Conservation (phyloP, 2,329 filamentous ascomycete genomes). For the Talaromyces sp. region DNA sequence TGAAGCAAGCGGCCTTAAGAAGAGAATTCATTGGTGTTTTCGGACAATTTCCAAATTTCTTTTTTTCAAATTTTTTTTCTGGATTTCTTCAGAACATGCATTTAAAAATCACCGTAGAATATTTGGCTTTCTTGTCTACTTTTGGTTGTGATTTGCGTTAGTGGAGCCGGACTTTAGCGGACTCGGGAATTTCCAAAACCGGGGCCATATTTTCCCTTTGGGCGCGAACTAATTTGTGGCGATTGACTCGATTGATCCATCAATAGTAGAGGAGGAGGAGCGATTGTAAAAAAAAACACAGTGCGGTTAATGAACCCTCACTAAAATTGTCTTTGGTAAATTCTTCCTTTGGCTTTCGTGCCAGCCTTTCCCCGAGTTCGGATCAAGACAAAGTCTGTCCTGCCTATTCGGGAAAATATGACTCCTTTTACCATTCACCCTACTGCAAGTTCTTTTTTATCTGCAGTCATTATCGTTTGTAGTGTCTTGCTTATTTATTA, state of each 20-base stretch:
- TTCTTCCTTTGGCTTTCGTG: not conserved
- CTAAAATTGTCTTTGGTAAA: not conserved
- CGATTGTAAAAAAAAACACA: not conserved
- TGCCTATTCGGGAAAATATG: conserved; percentile 4
- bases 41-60: not conserved
- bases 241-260: not conserved
- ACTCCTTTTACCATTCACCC: not conserved
- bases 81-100: not conserved
- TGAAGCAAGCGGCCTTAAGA: not conserved
- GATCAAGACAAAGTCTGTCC: not conserved
- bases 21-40: not conserved
- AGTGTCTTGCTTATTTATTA: not conserved
- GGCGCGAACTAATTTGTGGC: not conserved
- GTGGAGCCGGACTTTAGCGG: conserved; percentile 5
- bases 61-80: not conserved
- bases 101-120: not conserved
- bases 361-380: conserved; percentile 8
- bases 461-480: not conserved
- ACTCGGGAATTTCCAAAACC: conserved; percentile 4
- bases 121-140: too few species aligned
- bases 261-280: not conserved
- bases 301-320: not conserved
- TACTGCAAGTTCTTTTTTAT: not conserved
- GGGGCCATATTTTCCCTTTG: not conserved
- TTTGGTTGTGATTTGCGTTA: not conserved